A percentile compares a stretch with the other conserved stretches of the same genome.
Evolutionary conservation across 1,139 yeast genomes (phyloP).

Genomic region (Meyerozyma smithsonii): DNA sequence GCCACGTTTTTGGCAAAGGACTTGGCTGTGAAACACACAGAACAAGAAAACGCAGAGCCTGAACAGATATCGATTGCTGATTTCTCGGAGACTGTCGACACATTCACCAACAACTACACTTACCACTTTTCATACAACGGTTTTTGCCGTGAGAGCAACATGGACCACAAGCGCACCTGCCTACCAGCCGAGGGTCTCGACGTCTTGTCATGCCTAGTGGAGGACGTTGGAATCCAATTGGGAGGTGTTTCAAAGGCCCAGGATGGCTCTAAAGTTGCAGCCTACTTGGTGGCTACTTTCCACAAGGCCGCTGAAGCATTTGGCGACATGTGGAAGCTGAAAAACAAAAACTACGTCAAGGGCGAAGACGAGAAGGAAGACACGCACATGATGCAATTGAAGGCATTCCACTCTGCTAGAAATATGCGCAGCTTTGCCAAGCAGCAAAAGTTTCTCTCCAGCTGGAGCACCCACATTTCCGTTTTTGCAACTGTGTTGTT

Average conservation of each 20-base stretch:
- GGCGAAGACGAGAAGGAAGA: neutral
- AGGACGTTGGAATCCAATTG: constrained; percentile 48
- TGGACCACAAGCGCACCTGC: constrained; percentile 23
- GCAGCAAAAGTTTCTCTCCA: neutral
- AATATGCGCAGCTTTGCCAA: neutral
- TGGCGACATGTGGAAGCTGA: neutral
- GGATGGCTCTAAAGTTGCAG: constrained; percentile 22
- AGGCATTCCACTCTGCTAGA: neutral
- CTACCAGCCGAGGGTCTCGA: constrained; percentile 40
- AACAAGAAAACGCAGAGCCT: constrained; percentile 15
- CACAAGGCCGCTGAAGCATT: constrained; percentile 1
- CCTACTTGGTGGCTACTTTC: neutral
- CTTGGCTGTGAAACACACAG: constrained; percentile 30
- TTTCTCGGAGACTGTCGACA: constrained; percentile 30
- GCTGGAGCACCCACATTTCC: neutral
- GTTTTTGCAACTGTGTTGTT: neutral
- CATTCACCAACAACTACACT: constrained; percentile 37
- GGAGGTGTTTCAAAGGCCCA: constrained; percentile 35
- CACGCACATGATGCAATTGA: neutral
- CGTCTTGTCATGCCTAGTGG: constrained; percentile 39
- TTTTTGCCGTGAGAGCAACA: constrained; percentile 38
- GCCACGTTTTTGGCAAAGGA: constrained; percentile 55
- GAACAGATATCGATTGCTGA: constrained; percentile 7
- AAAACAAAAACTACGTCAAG: neutral
- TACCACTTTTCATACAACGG: constrained; percentile 46